These are phyloP conservation scores for Pythium sukuiense DNA, from an alignment of 352 stramenopile species.

Conservation along the genomic window DNA sequence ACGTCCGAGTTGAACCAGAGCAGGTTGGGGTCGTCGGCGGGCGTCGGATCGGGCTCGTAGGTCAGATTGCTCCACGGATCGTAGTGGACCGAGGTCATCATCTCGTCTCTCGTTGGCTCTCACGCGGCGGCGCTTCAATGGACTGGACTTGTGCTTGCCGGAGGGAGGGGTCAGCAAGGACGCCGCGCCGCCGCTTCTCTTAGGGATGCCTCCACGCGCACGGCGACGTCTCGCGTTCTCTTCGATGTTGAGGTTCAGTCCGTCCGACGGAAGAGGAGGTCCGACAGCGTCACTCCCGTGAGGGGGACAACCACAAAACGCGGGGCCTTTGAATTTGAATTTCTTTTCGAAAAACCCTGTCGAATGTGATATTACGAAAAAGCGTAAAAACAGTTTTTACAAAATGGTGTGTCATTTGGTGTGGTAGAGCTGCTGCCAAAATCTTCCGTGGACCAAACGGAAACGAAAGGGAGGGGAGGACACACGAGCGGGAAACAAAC, in stretches of 20 bases:
- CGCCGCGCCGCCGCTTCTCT: background rate
- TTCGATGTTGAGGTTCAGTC: conserved; percentile 28
- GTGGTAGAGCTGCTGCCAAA: conserved; percentile 15
- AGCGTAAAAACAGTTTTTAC: conserved; percentile 27
- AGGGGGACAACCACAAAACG: conserved; percentile 4
- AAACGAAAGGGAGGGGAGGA: conserved; percentile 3
- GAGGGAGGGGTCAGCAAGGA: background rate
- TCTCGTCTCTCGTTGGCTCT: background rate
- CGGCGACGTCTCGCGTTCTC: conserved; percentile 4
- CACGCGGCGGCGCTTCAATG: background rate
- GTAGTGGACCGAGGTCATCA: conserved; percentile 22
- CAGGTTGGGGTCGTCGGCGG: conserved; percentile 26
- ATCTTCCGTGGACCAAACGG: conserved; percentile 24
- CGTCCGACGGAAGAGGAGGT: conserved; percentile 8
- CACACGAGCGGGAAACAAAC: background rate
- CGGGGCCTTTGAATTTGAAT: conserved; percentile 37
- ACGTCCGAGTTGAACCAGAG: conserved; percentile 72
- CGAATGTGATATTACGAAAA: conserved; percentile 1
- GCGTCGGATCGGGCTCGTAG: conserved; percentile 25
- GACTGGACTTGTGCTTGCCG: background rate
- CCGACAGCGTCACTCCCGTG: conserved; percentile 3
- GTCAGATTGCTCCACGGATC: conserved; percentile 30
- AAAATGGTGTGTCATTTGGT: conserved; percentile 8
- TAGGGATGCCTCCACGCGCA: background rate
- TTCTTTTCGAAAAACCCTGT: conserved; percentile 16